Conservation (phyloP, 2,329 filamentous ascomycete species). For the Simplicillium aogashimaense region DNA sequence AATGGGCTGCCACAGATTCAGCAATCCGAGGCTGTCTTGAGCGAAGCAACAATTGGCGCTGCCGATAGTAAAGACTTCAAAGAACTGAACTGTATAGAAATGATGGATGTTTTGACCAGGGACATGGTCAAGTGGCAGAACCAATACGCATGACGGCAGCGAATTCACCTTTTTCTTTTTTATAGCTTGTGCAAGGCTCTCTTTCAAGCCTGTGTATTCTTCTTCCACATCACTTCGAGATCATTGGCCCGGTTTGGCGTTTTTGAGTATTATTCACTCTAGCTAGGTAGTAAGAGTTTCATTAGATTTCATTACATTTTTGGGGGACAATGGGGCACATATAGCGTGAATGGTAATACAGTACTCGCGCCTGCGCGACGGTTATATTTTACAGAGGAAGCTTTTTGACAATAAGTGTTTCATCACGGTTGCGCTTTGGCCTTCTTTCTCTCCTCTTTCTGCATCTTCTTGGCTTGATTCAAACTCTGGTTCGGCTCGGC, state of each 20-base stretch:
- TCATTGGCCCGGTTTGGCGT: neutral
- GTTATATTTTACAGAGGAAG: too few relatives aligned
- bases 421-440: too few relatives aligned
- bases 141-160: slow-evolving; percentile 38
- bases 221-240: too few relatives aligned
- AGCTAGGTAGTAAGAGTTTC: too few relatives aligned
- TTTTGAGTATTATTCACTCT: neutral
- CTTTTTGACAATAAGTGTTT: too few relatives aligned
- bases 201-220: too few relatives aligned
- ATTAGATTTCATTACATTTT: too few relatives aligned
- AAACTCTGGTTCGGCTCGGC: slow-evolving; percentile 46
- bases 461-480: slow-evolving; percentile 58
- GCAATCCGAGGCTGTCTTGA: slow-evolving; percentile 6
- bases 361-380: too few relatives aligned
- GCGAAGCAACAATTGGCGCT: neutral
- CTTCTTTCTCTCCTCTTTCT: slow-evolving; percentile 43
- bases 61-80: slow-evolving; percentile 50
- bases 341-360: too few relatives aligned
- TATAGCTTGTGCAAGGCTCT: too few relatives aligned
- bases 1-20: slow-evolving; percentile 3
- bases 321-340: too few relatives aligned
- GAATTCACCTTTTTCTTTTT: too few relatives aligned
- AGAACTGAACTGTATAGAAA: slow-evolving; percentile 68
- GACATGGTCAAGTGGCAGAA: slow-evolving; percentile 81
- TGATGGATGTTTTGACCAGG: slow-evolving; percentile 80